Conservation (phyloP, 805 yeast species). For the Wickerhamiella alocasiicola region DNA sequence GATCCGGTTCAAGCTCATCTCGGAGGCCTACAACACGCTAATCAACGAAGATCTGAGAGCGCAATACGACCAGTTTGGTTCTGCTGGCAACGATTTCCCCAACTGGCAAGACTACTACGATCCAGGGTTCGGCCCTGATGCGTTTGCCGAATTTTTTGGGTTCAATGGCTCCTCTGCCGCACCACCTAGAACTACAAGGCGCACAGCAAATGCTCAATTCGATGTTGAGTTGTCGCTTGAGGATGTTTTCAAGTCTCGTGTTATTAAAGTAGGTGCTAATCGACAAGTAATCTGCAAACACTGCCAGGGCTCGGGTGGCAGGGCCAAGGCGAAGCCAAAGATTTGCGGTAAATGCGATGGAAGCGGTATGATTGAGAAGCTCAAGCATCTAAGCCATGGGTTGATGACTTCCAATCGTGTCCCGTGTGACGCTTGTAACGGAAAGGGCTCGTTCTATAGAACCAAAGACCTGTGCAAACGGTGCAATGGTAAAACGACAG, state of each 20-base stretch:
- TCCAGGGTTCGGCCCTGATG: constrained; percentile 51
- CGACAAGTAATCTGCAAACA: constrained; percentile 58
- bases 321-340: constrained; percentile 40
- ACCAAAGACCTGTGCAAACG: constrained; percentile 63
- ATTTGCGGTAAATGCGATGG: constrained; percentile 64
- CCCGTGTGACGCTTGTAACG: constrained; percentile 57
- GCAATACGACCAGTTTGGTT: constrained; percentile 29
- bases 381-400: constrained; percentile 62
- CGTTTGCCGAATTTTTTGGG: constrained; percentile 60
- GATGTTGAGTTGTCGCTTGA: constrained; percentile 53
- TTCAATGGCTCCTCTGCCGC: constrained; percentile 21
- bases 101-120: constrained; percentile 30
- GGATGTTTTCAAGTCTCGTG: constrained; percentile 84
- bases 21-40: constrained; percentile 74
- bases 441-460: constrained; percentile 48
- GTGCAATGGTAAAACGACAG: constrained; percentile 54
- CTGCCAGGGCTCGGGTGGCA: constrained; percentile 72
- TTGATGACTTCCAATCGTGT: constrained; percentile 50
- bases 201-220: constrained; percentile 58
- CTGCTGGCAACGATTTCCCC: constrained; percentile 29
- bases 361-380: constrained; percentile 46
- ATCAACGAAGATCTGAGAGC: constrained; percentile 41
- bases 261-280: constrained; percentile 56
- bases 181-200: constrained; percentile 13
- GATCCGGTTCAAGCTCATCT: constrained; percentile 65